Conservation (phyloP, 1,284 basidiomycete genomes). For the Apiotrichum veenhuisii region DNA sequence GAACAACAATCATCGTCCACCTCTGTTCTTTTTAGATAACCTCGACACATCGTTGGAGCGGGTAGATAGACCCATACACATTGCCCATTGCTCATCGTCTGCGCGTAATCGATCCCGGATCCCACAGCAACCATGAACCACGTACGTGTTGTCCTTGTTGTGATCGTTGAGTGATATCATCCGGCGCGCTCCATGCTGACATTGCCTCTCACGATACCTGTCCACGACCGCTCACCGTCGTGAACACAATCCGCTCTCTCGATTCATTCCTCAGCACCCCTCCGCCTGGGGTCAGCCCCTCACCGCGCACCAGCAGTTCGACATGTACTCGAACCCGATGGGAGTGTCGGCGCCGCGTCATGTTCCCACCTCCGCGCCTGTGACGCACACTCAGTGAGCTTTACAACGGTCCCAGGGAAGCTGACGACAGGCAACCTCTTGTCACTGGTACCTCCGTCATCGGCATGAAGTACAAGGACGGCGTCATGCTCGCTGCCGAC, state of each 20-base stretch:
- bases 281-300: slow-evolving; percentile 47
- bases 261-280: slow-evolving; percentile 35
- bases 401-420: not conserved
- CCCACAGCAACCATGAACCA: slow-evolving; percentile 23
- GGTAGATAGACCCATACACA: not conserved
- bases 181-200: not conserved
- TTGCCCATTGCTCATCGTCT: not conserved
- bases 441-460: slow-evolving; percentile 96
- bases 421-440: slow-evolving; percentile 70
- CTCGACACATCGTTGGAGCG: not conserved
- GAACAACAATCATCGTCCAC: no score
- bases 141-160: slow-evolving; percentile 14
- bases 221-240: not conserved
- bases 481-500: slow-evolving; percentile 99
- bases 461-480: slow-evolving; percentile 90
- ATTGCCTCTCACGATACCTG: not conserved
- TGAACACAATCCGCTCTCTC: not conserved
- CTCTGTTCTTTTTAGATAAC: not conserved
- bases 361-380: slow-evolving; percentile 15
- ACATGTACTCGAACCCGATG: slow-evolving; percentile 39
- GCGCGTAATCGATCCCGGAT: not conserved
- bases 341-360: slow-evolving; percentile 7
- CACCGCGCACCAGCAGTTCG: slow-evolving; percentile 38
- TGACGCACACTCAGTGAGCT: slow-evolving; percentile 29
- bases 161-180: not conserved